A percentile compares a stretch with the other conserved stretches of the same genome.
Conservation (phyloP, 768 basidiomycete species). For the Porpolomopsis calyptriformis region DNA sequence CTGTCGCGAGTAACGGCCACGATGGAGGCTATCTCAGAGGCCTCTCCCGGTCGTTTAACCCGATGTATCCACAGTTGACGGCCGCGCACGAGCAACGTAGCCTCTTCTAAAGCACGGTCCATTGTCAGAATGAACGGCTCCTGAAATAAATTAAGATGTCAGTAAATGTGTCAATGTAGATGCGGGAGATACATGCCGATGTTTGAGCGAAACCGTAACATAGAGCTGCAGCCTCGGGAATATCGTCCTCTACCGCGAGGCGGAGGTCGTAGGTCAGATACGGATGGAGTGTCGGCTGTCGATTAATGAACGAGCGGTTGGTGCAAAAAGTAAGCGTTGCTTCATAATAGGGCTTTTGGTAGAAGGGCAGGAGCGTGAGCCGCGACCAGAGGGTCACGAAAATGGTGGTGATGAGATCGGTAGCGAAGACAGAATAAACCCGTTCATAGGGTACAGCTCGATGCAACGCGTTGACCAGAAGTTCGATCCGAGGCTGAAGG, state of each 20-base stretch:
- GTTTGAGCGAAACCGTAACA: conserved; percentile 35
- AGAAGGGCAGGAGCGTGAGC: conserved; percentile 18
- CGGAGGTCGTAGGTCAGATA: conserved; percentile 15
- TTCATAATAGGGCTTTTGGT: conserved; percentile 32
- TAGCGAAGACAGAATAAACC: conserved; percentile 41
- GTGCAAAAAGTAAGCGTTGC: conserved; percentile 37
- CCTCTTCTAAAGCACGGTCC: conserved; percentile 30
- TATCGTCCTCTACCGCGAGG: conserved; percentile 8
- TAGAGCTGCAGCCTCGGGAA: conserved; percentile 21
- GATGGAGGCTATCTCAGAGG: conserved; percentile 34
- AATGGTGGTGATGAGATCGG: conserved; percentile 23
- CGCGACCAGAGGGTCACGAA: conserved; percentile 32
- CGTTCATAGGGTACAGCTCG: conserved; percentile 22
- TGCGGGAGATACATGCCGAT: conserved; percentile 20
- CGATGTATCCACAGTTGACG: conserved; percentile 35
- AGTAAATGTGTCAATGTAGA: not conserved
- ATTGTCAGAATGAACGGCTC: conserved; percentile 31
- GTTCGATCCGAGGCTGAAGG: conserved; percentile 22
- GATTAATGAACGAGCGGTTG: conserved; percentile 17
- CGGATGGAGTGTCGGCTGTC: conserved; percentile 12
- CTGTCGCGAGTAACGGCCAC: conserved; percentile 40
- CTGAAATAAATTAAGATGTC: not conserved
- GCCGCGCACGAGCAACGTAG: conserved; percentile 27
- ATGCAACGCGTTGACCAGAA: conserved; percentile 25
- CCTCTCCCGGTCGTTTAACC: conserved; percentile 16